Evolutionary conservation across 2,329 filamentous ascomycete genomes (phyloP), one percentile per base, ranked within the genome.

Genomic region (Clonostachys byssicola): DNA sequence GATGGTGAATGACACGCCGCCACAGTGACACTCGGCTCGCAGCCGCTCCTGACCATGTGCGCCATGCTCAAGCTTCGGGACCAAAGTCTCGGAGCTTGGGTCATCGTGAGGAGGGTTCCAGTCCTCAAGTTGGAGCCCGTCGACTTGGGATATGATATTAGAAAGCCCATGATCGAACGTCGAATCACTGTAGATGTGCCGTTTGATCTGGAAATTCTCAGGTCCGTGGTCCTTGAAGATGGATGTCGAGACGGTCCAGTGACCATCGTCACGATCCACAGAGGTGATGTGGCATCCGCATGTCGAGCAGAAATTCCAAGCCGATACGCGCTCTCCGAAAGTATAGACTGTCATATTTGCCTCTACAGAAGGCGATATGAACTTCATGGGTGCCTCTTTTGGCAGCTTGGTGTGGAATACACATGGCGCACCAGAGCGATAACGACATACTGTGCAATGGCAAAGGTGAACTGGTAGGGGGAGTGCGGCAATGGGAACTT

Each of bases 261-360:
- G 52, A 17, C 55, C 56, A 5, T 60, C 56, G 16, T 58, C 53
- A 3, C 12, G 64, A 44, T 18, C 60, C 16, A 62, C 54, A 44
- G 68, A 64, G 5, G 65, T 66, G n/a, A 74, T 59, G 48, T 75
- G 72, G 45, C 69, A 69, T 43, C 73, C 71, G 47, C 73, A 76
- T 1, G 67, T 69, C 12, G 60, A 64, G 58, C 73, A 77, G 49
- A 75, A 75, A 50, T 68, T 62, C 49, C 67, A 68, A 16, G 61
- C 60, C n/a, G 57, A 59, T 7, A 52, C 34, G 12, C 58, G 57
- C 4, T 52, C 52, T 5, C 55, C 46, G 34, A 67, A 56, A n/a
- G 55, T 48, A 51, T 73, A 75, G 7, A 58, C 52, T 2, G 64
- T 65, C 48, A 74, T 51, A n/a, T 61, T 66, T 7, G 50, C 52